phyloP scores from a whole-genome alignment of 768 basidiomycete species.

The Mycena floridula region DNA sequence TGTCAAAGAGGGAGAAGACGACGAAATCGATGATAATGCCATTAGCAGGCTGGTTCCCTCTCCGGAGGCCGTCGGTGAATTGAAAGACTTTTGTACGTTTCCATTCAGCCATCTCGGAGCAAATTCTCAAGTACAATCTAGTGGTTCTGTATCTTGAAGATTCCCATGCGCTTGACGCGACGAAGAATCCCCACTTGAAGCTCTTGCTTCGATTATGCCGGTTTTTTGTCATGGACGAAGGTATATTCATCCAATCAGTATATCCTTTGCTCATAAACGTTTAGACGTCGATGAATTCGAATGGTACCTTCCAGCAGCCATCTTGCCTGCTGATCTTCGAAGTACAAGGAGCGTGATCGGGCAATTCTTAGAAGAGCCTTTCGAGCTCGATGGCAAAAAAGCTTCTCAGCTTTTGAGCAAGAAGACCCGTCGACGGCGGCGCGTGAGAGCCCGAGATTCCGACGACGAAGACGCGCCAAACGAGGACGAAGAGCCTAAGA shows the following conservation, averaged over 20 bases:
- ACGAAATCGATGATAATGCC: conserved; percentile 23
- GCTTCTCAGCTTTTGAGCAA: conserved; percentile 66
- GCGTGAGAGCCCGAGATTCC: conserved; percentile 1
- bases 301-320: conserved; percentile 79
- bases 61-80: conserved; percentile 60
- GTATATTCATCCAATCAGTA: conserved; percentile 27
- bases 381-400: conserved; percentile 76
- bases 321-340: conserved; percentile 62
- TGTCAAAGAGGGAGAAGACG: conserved; percentile 29
- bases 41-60: conserved; percentile 41
- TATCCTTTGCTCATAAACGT: background rate
- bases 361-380: conserved; percentile 76
- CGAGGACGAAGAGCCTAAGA: conserved; percentile 42
- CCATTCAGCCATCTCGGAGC: conserved; percentile 1
- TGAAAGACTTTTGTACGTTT: conserved; percentile 69
- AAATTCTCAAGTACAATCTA: conserved; percentile 21
- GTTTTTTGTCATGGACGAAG: conserved; percentile 62
- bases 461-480: conserved; percentile 49
- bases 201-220: conserved; percentile 77
- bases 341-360: conserved; percentile 69
- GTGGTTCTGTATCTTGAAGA: conserved; percentile 74
- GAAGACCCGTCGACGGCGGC: conserved; percentile 38
- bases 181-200: conserved; percentile 74
- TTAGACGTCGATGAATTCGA: conserved; percentile 66
- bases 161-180: conserved; percentile 70